Evolutionary conservation across 768 basidiomycete species (phyloP).

Genomic region (Boletus vermiculosoides): DNA sequence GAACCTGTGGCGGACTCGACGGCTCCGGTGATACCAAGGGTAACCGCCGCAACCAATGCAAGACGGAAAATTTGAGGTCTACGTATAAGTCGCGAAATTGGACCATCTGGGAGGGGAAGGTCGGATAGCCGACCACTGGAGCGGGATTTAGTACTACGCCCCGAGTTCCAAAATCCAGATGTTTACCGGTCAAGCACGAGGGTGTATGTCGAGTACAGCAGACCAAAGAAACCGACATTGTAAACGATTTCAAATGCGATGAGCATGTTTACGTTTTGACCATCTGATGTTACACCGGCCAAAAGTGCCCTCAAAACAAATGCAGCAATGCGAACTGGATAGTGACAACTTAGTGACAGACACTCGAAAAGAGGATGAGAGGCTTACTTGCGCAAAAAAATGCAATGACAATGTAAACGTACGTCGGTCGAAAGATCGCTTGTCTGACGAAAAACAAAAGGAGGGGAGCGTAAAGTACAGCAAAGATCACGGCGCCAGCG

Average conservation of each 20-base stretch:
- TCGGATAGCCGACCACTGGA: constrained; percentile 24
- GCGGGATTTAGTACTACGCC: not conserved
- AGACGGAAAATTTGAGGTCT: constrained; percentile 26
- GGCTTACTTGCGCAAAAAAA: constrained; percentile 31
- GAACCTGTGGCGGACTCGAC: constrained; percentile 15
- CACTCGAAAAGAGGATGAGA: not conserved
- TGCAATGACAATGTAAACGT: constrained; percentile 28
- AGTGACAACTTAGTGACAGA: not conserved
- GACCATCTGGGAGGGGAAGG: constrained; percentile 22
- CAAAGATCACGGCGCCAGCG: constrained; percentile 34
- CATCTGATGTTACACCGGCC: constrained; percentile 23
- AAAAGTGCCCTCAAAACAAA: constrained; percentile 31
- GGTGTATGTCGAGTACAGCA: constrained; percentile 35
- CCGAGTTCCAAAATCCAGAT: not conserved
- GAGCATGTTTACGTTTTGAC: constrained; percentile 21
- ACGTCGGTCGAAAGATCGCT: constrained; percentile 25
- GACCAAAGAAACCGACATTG: constrained; percentile 36
- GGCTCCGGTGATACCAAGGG: constrained; percentile 28
- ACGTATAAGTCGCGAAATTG: constrained; percentile 22
- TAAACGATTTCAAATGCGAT: constrained; percentile 34
- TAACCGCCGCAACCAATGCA: constrained; percentile 23
- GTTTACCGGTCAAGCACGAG: constrained; percentile 34
- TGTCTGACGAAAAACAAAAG: constrained; percentile 21
- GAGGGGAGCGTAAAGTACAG: constrained; percentile 30
- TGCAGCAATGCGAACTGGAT: constrained; percentile 31